Conservation (phyloP, 441 rosid genomes). For the Erodium texanum region DNA sequence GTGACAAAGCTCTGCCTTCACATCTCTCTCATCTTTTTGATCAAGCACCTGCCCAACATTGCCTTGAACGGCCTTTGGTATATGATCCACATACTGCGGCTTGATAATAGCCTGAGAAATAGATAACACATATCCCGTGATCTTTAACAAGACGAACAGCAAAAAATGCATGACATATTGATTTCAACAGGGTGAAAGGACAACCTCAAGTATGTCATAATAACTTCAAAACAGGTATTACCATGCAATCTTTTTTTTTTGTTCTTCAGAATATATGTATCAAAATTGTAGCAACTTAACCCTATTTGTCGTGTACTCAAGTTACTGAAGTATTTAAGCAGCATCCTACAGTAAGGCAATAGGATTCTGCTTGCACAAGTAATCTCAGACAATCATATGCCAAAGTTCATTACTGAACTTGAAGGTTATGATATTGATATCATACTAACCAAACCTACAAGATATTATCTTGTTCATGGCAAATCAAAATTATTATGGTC, state of each 20-base stretch:
- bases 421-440: not conserved
- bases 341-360: not conserved
- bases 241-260: no score
- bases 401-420: not conserved
- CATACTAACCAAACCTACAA: not conserved
- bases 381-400: not conserved
- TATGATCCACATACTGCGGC: conserved; percentile 98
- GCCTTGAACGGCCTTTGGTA: conserved; percentile 85
- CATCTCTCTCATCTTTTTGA: conserved; percentile 74
- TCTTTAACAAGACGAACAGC: not conserved
- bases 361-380: not conserved
- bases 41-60: conserved; percentile 92
- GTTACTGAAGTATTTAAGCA: no score
- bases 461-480: not conserved
- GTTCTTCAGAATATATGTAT: no score
- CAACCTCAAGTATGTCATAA: no score
- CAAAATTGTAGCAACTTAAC: no score
- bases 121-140: conserved; percentile 2
- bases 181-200: not conserved
- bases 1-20: conserved; percentile 60
- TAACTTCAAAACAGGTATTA: no score
- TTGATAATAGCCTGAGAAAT: conserved; percentile 75
- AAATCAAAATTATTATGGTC: no score
- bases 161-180: not conserved
- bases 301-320: no score